Evolutionary conservation across 345 rosid genomes (phyloP).

Genomic region (Passiflora organensis): DNA sequence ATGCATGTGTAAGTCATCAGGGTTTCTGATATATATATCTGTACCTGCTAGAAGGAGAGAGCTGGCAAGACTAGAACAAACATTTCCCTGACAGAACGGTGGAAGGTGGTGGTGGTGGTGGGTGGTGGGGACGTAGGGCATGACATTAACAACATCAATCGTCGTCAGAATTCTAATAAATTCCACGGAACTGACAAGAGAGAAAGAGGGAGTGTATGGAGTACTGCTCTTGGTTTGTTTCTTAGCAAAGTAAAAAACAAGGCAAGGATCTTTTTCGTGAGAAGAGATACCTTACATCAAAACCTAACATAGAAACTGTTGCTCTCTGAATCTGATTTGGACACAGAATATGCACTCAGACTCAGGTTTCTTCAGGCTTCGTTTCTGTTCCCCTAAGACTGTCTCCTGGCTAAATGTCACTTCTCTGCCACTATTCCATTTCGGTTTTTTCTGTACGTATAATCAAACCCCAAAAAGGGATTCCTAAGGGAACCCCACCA

Average conservation of each 20-base stretch:
- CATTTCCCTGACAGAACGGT: neutral
- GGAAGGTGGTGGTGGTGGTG: neutral
- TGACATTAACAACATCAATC: slow-evolving; percentile 13
- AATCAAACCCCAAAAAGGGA: neutral
- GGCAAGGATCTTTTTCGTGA: slow-evolving; percentile 47
- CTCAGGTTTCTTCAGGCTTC: neutral
- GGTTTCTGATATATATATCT: neutral
- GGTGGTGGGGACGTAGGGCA: slow-evolving; percentile 8
- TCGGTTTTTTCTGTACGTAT: neutral
- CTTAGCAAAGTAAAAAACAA: slow-evolving; percentile 13
- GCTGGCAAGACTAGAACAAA: slow-evolving; percentile 1
- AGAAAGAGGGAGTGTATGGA: neutral
- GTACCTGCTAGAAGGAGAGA: neutral
- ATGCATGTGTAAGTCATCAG: neutral
- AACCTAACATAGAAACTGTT: slow-evolving; percentile 26
- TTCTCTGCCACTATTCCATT: neutral
- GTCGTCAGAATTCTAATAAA: slow-evolving; percentile 20
- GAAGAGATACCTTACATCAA: slow-evolving; percentile 45
- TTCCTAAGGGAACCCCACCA: slow-evolving; percentile 2
- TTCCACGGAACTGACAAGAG: slow-evolving; percentile 5
- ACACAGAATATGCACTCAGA: neutral
- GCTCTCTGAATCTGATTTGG: neutral
- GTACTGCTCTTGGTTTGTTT: neutral
- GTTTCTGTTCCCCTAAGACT: neutral
- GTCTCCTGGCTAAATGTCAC: neutral